Conservation (phyloP, 1,284 basidiomycete genomes). For the Hymenochaete sp. region DNA sequence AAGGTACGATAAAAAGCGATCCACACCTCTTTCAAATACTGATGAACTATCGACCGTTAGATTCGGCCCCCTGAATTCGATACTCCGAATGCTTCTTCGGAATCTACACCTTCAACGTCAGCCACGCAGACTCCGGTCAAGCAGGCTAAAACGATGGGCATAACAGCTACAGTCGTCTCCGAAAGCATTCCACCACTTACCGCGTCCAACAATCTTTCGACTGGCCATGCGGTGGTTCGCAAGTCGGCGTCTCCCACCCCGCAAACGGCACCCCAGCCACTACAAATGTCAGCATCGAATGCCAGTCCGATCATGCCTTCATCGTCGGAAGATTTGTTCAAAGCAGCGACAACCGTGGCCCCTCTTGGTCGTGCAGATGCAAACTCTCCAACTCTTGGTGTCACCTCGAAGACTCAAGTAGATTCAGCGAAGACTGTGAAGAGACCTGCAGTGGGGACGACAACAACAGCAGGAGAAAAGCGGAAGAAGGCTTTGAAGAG, state of each 20-base stretch:
- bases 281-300: slow-evolving; percentile 12
- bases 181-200: slow-evolving; percentile 20
- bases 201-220: slow-evolving; percentile 8
- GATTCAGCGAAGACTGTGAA: slow-evolving; percentile 53
- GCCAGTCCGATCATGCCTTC: slow-evolving; percentile 2
- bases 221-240: slow-evolving; percentile 18
- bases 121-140: slow-evolving; percentile 21
- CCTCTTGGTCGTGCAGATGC: slow-evolving; percentile 54
- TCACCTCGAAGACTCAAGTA: slow-evolving; percentile 27
- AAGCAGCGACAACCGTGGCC: slow-evolving; percentile 9
- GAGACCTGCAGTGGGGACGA: slow-evolving; percentile 44
- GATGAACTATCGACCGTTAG: slow-evolving; percentile 22
- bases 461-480: slow-evolving; percentile 52
- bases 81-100: slow-evolving; percentile 31
- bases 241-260: slow-evolving; percentile 12
- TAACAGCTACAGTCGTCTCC: slow-evolving; percentile 21
- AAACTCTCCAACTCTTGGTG: slow-evolving; percentile 43
- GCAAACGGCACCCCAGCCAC: slow-evolving; percentile 10
- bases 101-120: slow-evolving; percentile 19
- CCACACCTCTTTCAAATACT: background rate
- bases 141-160: slow-evolving; percentile 18
- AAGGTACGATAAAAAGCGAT: slow-evolving; percentile 25
- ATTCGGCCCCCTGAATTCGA: slow-evolving; percentile 62
- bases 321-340: slow-evolving; percentile 10
- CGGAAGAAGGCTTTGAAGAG: slow-evolving; percentile 79